phyloP scores from a whole-genome alignment of 2,329 filamentous ascomycete species.

The Neofusicoccum kwambonambiense region DNA sequence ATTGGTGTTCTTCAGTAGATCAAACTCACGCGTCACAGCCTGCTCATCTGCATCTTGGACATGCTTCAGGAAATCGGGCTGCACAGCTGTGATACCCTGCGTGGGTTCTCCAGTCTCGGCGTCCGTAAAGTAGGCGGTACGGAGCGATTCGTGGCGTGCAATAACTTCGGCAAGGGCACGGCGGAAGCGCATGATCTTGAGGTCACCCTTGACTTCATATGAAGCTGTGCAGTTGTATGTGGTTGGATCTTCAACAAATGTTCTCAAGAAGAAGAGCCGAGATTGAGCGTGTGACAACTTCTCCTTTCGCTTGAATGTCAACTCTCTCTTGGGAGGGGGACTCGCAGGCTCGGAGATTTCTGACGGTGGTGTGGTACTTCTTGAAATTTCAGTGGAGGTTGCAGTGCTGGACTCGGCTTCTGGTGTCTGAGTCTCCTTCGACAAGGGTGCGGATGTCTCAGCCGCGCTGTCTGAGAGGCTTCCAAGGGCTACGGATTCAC shows the following conservation, averaged over 20 bases:
- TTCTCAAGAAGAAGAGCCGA: constrained; percentile 43
- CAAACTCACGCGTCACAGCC: constrained; percentile 26
- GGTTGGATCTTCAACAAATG: constrained; percentile 37
- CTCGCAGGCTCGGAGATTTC: no score
- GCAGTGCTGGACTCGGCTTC: no score
- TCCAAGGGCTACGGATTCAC: no score
- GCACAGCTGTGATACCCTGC: constrained; percentile 1
- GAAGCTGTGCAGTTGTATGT: constrained; percentile 42
- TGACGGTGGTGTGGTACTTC: no score
- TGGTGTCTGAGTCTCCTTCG: no score
- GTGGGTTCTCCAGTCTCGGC: constrained; percentile 25
- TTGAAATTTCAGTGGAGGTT: no score
- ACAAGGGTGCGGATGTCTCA: no score
- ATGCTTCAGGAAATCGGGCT: neutral
- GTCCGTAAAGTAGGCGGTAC: constrained; percentile 32
- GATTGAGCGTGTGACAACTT: constrained; percentile 43
- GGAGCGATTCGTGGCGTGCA: constrained; percentile 34
- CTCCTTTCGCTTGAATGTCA: neutral
- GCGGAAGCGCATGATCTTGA: constrained; percentile 10
- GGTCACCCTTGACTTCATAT: constrained; percentile 36
- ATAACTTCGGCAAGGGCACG: constrained; percentile 34
- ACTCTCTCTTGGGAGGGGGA: neutral
- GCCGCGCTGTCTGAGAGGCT: no score
- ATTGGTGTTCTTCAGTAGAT: constrained; percentile 23
- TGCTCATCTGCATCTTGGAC: neutral